Conservation (phyloP, 208 protist genomes). For the Entamoeba moshkovskii region DNA sequence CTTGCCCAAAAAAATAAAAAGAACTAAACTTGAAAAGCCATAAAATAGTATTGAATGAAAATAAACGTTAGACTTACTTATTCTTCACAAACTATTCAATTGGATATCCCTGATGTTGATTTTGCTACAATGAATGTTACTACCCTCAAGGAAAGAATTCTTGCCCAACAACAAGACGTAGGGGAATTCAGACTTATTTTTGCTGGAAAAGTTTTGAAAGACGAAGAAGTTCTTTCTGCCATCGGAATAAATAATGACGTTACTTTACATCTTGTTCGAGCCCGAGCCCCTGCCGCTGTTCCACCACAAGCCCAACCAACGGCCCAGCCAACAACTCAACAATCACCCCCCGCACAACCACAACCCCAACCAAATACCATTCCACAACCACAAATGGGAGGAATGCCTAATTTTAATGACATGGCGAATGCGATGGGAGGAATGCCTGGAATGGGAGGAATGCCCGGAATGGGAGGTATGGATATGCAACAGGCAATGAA, state of each 20-base stretch:
- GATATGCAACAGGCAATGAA: neutral
- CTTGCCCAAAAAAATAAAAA: too few relatives aligned
- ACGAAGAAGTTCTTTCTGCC: neutral
- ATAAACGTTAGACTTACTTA: neutral
- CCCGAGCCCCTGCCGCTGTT: neutral
- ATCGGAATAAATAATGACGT: neutral
- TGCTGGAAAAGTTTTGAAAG: neutral
- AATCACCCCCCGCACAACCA: neutral
- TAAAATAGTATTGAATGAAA: neutral
- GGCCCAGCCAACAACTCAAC: neutral
- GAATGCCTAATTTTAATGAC: neutral
- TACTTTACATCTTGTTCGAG: neutral
- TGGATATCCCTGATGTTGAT: neutral
- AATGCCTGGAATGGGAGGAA: neutral
- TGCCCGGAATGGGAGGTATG: neutral
- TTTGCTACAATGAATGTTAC: neutral
- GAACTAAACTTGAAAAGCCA: too few relatives aligned
- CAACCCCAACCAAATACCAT: neutral
- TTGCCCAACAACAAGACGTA: neutral
- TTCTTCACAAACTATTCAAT: neutral
- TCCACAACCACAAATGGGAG: neutral
- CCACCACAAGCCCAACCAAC: neutral
- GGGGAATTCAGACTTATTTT: neutral
- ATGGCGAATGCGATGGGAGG: neutral
- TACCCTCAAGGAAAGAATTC: neutral